These are phyloP conservation scores for Phytophthora tubulina DNA, from an alignment of 352 stramenopile species.

Conservation along the genomic window DNA sequence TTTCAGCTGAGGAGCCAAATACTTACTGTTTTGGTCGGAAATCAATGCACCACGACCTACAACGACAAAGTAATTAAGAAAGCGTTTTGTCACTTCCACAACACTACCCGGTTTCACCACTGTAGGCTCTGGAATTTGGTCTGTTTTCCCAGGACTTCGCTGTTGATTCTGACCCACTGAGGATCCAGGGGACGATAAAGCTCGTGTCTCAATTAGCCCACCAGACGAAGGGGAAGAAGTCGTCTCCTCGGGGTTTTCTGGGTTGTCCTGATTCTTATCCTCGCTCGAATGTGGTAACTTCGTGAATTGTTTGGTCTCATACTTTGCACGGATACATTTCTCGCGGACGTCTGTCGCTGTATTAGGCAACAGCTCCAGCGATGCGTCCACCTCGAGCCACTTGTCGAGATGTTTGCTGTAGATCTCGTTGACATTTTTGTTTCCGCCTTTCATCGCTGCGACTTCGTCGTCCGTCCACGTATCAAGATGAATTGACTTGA, in stretches of 20 bases:
- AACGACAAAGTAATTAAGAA: conserved; percentile 88
- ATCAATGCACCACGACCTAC: conserved; percentile 68
- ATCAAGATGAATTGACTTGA: conserved; percentile 87
- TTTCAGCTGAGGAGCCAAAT: background rate
- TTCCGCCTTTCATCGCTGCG: conserved; percentile 74
- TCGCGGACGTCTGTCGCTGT: conserved; percentile 55
- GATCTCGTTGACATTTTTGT: conserved; percentile 68
- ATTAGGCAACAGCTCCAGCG: conserved; percentile 50
- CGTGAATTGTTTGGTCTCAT: conserved; percentile 73
- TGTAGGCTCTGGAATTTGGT: conserved; percentile 42
- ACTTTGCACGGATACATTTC: conserved; percentile 75
- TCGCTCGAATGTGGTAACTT: conserved; percentile 51
- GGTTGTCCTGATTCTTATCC: conserved; percentile 65
- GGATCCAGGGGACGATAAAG: conserved; percentile 19
- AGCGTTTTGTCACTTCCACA: conserved; percentile 82
- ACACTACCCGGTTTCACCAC: conserved; percentile 58
- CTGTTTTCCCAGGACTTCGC: conserved; percentile 34
- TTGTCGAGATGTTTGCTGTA: conserved; percentile 70
- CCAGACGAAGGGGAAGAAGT: conserved; percentile 10
- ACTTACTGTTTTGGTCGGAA: conserved; percentile 74
- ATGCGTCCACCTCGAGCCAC: conserved; percentile 56
- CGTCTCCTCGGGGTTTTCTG: conserved; percentile 61
- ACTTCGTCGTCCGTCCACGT: conserved; percentile 82
- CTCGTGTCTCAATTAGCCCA: conserved; percentile 26
- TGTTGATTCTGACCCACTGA: conserved; percentile 53